These are phyloP conservation scores for Postia placenta DNA, from an alignment of 768 basidiomycete genomes.

Conservation along the genomic window DNA sequence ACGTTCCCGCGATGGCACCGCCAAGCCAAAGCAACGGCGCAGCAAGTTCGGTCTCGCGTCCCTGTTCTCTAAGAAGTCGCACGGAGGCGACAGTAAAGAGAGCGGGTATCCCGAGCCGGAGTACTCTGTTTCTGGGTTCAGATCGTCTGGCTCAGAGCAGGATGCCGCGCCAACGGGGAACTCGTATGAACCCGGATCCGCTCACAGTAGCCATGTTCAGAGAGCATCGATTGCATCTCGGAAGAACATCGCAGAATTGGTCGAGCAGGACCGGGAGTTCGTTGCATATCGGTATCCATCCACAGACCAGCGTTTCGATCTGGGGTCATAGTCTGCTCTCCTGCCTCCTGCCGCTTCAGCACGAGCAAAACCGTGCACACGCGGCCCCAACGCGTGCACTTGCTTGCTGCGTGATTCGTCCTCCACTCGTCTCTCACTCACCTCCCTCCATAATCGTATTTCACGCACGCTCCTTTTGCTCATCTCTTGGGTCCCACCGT, in stretches of 20 bases:
- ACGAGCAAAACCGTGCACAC: neutral
- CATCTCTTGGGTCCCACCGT: neutral
- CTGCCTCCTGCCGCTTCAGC: slow-evolving; percentile 2
- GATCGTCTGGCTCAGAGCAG: slow-evolving; percentile 28
- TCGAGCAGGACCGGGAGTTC: slow-evolving; percentile 82
- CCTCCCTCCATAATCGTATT: slow-evolving; percentile 2
- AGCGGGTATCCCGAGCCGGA: slow-evolving; percentile 4
- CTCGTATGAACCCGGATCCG: slow-evolving; percentile 37
- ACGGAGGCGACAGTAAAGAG: slow-evolving; percentile 10
- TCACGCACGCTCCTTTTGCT: slow-evolving; percentile 1
- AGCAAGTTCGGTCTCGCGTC: slow-evolving; percentile 68
- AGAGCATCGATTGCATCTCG: slow-evolving; percentile 62
- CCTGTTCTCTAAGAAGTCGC: slow-evolving; percentile 55
- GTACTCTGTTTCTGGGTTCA: slow-evolving; percentile 16
- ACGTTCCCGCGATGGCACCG: neutral
- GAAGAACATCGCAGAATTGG: slow-evolving; percentile 70
- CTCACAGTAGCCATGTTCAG: slow-evolving; percentile 40
- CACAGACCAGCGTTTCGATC: slow-evolving; percentile 59
- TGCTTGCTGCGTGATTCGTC: neutral
- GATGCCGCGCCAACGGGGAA: slow-evolving; percentile 32
- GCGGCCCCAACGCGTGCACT: too few relatives aligned
- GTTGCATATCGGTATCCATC: slow-evolving; percentile 87
- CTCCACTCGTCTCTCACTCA: neutral
- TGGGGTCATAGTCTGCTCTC: slow-evolving; percentile 37
- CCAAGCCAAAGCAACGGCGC: slow-evolving; percentile 47